A percentile compares a stretch with the other conserved stretches of the same genome.
phyloP scores from a whole-genome alignment of 148 eudicot species.

The Gaultheria prostrata region DNA sequence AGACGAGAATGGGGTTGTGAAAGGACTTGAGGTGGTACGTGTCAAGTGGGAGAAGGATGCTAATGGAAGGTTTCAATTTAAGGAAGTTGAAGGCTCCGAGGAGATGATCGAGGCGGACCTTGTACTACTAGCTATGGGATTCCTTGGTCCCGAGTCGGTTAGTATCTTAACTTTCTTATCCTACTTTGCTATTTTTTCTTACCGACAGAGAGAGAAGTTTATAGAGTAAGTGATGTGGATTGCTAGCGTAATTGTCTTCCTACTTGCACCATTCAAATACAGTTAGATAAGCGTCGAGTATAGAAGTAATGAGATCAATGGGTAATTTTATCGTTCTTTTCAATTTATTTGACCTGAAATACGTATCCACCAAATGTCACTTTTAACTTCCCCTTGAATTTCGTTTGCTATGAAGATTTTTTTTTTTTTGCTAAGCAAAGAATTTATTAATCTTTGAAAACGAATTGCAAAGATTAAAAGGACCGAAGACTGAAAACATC shows the following conservation, averaged over 20 bases:
- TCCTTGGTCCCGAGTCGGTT: conserved; percentile 96
- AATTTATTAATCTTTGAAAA: too few relatives aligned
- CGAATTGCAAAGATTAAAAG: too few relatives aligned
- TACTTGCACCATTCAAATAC: neutral
- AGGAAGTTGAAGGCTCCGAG: conserved; percentile 80
- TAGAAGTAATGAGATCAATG: neutral
- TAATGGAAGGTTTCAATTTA: conserved; percentile 75
- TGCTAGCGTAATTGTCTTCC: neutral
- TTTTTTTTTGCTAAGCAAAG: too few relatives aligned
- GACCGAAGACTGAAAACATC: too few relatives aligned
- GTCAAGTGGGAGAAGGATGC: conserved; percentile 96
- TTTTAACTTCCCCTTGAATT: conserved; percentile 13
- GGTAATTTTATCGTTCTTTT: neutral
- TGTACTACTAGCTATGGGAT: conserved; percentile 97
- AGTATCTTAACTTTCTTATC: conserved; percentile 29
- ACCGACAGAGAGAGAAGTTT: too few relatives aligned
- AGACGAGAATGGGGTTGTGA: conserved; percentile 73
- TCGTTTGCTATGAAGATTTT: neutral
- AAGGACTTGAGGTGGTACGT: conserved; percentile 79
- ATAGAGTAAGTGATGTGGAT: neutral
- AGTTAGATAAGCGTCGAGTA: neutral
- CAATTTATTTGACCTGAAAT: neutral
- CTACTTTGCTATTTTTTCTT: too few relatives aligned
- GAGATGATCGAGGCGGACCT: conserved; percentile 83
- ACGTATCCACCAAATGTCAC: neutral